These are phyloP conservation scores for Myrica gale DNA, from an alignment of 306 rosid species.

Conservation along the genomic window DNA sequence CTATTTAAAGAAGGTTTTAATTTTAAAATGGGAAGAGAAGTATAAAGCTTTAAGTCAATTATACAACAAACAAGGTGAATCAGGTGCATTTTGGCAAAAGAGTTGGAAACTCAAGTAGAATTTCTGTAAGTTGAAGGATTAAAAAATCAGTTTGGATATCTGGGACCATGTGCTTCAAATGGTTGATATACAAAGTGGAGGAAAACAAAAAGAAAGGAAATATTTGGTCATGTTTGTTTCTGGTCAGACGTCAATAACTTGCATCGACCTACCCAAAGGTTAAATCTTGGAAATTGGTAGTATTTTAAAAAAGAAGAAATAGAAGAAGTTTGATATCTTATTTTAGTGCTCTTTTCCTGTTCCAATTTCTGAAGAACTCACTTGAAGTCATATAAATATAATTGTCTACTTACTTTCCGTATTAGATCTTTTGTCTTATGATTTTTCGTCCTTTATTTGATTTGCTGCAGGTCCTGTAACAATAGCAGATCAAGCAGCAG, in stretches of 20 bases:
- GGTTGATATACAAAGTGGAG: not conserved
- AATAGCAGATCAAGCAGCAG: conserved; percentile 85
- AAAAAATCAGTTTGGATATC: not conserved
- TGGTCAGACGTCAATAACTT: not conserved
- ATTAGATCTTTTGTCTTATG: not conserved
- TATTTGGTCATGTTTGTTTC: not conserved
- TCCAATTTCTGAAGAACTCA: not conserved
- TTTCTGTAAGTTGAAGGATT: not conserved
- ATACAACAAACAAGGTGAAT: not conserved
- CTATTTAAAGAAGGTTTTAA: no score
- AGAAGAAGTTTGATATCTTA: not conserved
- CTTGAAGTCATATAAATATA: not conserved
- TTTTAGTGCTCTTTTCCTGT: not conserved
- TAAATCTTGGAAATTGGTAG: not conserved
- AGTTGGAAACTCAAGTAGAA: not conserved
- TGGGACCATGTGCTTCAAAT: not conserved
- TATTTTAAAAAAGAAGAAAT: not conserved
- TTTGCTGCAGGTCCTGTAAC: conserved; percentile 77
- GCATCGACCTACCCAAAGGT: not conserved
- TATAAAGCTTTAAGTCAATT: not conserved
- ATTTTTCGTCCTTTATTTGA: not conserved
- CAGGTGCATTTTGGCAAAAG: not conserved
- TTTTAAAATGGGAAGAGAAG: not conserved
- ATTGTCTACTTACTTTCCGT: not conserved
- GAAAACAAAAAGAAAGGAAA: not conserved